These are phyloP conservation scores for Ustilago sp. DNA, from an alignment of 1,284 basidiomycete genomes.

Conservation along the genomic window DNA sequence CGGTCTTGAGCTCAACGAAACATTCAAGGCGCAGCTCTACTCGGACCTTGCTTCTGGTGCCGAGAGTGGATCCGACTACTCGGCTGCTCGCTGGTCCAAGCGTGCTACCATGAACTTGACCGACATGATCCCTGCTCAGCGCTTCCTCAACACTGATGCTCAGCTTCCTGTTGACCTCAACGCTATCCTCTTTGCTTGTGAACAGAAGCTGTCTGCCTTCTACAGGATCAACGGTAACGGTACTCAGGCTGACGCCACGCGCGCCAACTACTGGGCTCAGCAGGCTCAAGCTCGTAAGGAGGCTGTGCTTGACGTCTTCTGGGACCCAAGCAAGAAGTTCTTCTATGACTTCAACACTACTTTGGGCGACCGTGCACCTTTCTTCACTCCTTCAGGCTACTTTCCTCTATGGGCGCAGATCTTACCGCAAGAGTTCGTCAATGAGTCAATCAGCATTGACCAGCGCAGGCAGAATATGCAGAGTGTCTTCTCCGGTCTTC, in stretches of 20 bases:
- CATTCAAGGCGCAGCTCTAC: slow-evolving; percentile 78
- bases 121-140: slow-evolving; percentile 74
- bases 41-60: slow-evolving; percentile 88
- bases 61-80: slow-evolving; percentile 76
- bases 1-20: slow-evolving; percentile 71
- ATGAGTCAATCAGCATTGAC: slow-evolving; percentile 71
- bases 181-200: slow-evolving; percentile 77
- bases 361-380: slow-evolving; percentile 46
- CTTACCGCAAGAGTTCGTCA: slow-evolving; percentile 78
- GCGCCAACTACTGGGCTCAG: slow-evolving; percentile 74
- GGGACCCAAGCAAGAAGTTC: slow-evolving; percentile 82
- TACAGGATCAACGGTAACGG: slow-evolving; percentile 73
- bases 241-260: slow-evolving; percentile 57
- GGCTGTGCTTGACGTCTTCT: slow-evolving; percentile 85
- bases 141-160: slow-evolving; percentile 79
- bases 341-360: slow-evolving; percentile 81
- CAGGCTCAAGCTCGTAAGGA: slow-evolving; percentile 75
- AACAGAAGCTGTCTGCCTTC: slow-evolving; percentile 70
- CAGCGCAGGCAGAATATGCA: slow-evolving; percentile 53
- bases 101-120: slow-evolving; percentile 72
- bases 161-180: slow-evolving; percentile 84
- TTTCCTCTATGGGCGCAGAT: slow-evolving; percentile 90
- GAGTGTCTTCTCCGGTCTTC: slow-evolving; percentile 80
- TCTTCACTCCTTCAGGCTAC: slow-evolving; percentile 81
- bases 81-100: slow-evolving; percentile 72